phyloP scores from a whole-genome alignment of 129 eudicot genomes.

The Flaveria linearis region DNA sequence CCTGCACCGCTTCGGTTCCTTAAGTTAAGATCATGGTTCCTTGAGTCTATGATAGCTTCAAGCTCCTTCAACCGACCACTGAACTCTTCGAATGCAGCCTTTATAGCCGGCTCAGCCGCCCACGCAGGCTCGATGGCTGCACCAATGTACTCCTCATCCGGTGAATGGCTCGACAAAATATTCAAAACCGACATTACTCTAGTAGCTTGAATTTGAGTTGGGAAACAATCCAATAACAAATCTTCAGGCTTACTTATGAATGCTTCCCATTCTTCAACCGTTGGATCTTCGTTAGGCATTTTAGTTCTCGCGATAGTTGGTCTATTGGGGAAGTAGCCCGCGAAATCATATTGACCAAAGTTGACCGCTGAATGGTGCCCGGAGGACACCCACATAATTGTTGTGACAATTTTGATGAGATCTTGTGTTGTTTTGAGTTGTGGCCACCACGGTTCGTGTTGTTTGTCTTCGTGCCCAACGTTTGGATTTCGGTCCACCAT shows the following conservation, averaged over 20 bases:
- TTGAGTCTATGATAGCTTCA: constrained; percentile 30
- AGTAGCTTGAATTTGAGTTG: constrained; percentile 34
- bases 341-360: constrained; percentile 52
- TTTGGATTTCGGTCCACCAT: constrained; percentile 61
- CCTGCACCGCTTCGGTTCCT: constrained; percentile 43
- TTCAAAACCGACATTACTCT: constrained; percentile 33
- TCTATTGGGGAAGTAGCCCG: constrained; percentile 44
- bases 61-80: constrained; percentile 19
- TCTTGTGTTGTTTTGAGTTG: constrained; percentile 34
- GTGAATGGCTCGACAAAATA: constrained; percentile 39
- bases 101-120: constrained; percentile 38
- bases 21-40: constrained; percentile 31
- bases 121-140: constrained; percentile 29
- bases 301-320: constrained; percentile 40
- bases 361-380: constrained; percentile 57
- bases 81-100: constrained; percentile 30
- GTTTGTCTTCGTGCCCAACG: constrained; percentile 49
- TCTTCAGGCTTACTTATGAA: constrained; percentile 33
- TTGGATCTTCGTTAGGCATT: constrained; percentile 46
- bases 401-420: constrained; percentile 27
- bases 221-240: constrained; percentile 29
- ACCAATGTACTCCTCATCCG: constrained; percentile 42
- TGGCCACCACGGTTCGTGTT: constrained; percentile 63
- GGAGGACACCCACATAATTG: constrained; percentile 41
- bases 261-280: constrained; percentile 26